Conservation (phyloP, 768 basidiomycete species). For the Cystofilobasidium ferigula region DNA sequence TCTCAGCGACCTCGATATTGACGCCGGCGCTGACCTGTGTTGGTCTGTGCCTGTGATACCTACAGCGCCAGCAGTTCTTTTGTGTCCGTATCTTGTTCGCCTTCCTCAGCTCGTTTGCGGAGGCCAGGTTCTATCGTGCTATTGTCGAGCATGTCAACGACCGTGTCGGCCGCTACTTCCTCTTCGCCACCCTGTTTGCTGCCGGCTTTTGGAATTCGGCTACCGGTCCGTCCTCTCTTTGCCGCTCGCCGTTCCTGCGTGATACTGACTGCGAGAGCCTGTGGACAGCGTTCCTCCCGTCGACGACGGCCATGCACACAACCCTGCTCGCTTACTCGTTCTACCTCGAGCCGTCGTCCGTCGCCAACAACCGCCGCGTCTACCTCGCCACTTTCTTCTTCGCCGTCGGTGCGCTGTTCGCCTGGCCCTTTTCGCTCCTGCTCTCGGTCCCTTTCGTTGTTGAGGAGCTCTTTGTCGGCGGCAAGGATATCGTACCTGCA, state of each 20-base stretch:
- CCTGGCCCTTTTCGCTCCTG: constrained; percentile 92
- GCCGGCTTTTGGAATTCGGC: constrained; percentile 94
- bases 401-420: constrained; percentile 72
- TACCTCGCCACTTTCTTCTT: constrained; percentile 55
- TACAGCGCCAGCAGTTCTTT: constrained; percentile 77
- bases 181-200: constrained; percentile 72
- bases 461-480: constrained; percentile 74
- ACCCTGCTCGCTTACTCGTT: constrained; percentile 67
- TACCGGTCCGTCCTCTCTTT: constrained; percentile 47
- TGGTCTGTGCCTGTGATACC: too few species aligned
- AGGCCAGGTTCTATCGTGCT: constrained; percentile 69
- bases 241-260: neutral
- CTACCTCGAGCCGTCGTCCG: constrained; percentile 35
- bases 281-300: constrained; percentile 72
- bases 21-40: too few species aligned
- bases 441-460: constrained; percentile 77
- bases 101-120: constrained; percentile 58
- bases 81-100: constrained; percentile 70
- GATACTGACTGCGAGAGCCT: neutral
- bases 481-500: constrained; percentile 34
- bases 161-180: constrained; percentile 80
- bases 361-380: constrained; percentile 51
- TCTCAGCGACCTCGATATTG: too few species aligned
- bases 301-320: constrained; percentile 88
- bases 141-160: constrained; percentile 75